Conservation (phyloP, 2,329 filamentous ascomycete genomes). For the Rutstroemia sydowiana region DNA sequence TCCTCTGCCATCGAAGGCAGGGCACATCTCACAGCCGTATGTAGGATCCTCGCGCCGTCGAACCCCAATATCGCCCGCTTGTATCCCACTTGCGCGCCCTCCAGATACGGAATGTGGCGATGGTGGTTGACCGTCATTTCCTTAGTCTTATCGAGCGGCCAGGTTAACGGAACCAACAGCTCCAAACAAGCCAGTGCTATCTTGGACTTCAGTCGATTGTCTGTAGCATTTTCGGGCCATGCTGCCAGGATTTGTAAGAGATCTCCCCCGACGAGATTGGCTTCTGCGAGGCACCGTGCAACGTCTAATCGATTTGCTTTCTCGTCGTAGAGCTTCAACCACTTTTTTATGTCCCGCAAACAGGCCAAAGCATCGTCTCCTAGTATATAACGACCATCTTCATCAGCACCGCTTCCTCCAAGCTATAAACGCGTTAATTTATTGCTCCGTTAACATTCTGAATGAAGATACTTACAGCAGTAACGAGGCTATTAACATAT, state of each 20-base stretch:
- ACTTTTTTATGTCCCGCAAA: conserved; percentile 87
- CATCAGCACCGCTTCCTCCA: conserved; percentile 71
- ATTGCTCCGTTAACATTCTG: background rate
- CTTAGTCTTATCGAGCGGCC: conserved; percentile 79
- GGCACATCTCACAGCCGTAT: conserved; percentile 72
- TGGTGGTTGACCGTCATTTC: conserved; percentile 90
- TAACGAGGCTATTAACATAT: conserved; percentile 87
- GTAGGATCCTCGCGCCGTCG: conserved; percentile 68
- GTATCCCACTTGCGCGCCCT: conserved; percentile 81
- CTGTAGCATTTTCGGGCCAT: conserved; percentile 67
- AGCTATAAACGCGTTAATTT: conserved; percentile 48
- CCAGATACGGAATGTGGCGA: conserved; percentile 81
- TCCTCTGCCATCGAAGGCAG: conserved; percentile 79
- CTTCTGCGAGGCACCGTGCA: conserved; percentile 82
- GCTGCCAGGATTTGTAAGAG: conserved; percentile 79
- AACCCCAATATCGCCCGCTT: conserved; percentile 84
- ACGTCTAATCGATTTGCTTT: conserved; percentile 93
- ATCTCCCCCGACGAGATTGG: conserved; percentile 86
- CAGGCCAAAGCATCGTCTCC: conserved; percentile 91
- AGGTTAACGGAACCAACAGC: conserved; percentile 84
- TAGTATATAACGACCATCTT: conserved; percentile 76
- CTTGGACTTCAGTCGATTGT: conserved; percentile 69
- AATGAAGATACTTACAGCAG: conserved; percentile 48
- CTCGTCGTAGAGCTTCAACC: conserved; percentile 91
- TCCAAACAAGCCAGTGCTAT: conserved; percentile 83